A percentile compares a stretch with the other conserved stretches of the same genome.
Conservation (phyloP, 2,329 filamentous ascomycete species). For the Decorospora gaudefroyi region DNA sequence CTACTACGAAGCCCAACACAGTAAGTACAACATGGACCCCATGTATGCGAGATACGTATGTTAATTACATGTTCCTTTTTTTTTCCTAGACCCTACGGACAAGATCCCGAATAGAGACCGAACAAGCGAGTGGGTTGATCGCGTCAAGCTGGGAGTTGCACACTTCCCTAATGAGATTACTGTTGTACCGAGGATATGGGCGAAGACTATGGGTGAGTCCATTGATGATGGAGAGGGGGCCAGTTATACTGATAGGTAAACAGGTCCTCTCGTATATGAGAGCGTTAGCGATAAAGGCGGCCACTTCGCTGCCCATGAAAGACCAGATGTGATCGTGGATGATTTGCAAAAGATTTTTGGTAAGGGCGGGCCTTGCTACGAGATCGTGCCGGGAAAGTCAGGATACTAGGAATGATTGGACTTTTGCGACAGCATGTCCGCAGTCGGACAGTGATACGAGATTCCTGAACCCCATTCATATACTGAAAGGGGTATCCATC, state of each 20-base stretch:
- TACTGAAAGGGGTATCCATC: too few species aligned
- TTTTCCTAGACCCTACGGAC: conserved; percentile 28
- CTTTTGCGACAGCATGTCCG: too few species aligned
- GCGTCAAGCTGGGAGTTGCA: conserved; percentile 58
- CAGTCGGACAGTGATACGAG: too few species aligned
- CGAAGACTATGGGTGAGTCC: conserved; percentile 57
- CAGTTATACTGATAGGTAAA: conserved; percentile 1
- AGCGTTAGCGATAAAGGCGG: conserved; percentile 57
- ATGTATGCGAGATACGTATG: too few species aligned
- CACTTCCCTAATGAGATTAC: conserved; percentile 64
- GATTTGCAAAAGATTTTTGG: conserved; percentile 65
- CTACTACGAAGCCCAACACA: conserved; percentile 69
- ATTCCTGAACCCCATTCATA: too few species aligned
- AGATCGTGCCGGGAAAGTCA: conserved; percentile 40
- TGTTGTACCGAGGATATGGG: conserved; percentile 61
- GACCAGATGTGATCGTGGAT: conserved; percentile 56
- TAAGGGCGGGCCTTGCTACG: conserved; percentile 46
- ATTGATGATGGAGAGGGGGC: not conserved
- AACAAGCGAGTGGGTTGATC: conserved; percentile 50
- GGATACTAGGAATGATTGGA: conserved; percentile 25
- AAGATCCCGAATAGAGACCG: conserved; percentile 38
- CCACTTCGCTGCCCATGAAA: conserved; percentile 66
- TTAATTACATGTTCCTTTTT: too few species aligned
- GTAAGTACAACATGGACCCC: too few species aligned
- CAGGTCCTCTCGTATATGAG: conserved; percentile 61